phyloP scores from a whole-genome alignment of 208 protist species.

The Leptomonas pyrrhocoris region DNA sequence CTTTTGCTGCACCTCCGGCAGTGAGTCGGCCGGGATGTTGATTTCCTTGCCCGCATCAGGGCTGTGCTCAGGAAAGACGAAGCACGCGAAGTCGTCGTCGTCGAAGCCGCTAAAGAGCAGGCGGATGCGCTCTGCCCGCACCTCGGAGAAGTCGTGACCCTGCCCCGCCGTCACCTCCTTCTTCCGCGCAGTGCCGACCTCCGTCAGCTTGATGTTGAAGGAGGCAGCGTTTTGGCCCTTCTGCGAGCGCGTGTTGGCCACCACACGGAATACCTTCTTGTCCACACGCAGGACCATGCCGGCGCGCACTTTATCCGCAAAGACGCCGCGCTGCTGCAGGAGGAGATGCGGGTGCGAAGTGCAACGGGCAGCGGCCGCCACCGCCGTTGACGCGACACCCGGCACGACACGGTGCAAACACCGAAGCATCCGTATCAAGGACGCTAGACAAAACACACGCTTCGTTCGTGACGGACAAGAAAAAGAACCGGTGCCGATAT shows the following conservation, averaged over 20 bases:
- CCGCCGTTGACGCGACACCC: neutral
- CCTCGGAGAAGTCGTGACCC: slow-evolving; percentile 86
- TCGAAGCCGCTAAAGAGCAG: slow-evolving; percentile 92
- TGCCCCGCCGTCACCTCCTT: slow-evolving; percentile 87
- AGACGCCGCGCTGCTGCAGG: slow-evolving; percentile 56
- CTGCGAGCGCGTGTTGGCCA: slow-evolving; percentile 85
- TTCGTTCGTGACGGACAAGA: no score
- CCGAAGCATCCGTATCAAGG: slow-evolving; percentile 18
- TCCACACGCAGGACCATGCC: slow-evolving; percentile 87
- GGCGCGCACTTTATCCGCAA: slow-evolving; percentile 85
- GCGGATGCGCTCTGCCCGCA: slow-evolving; percentile 76
- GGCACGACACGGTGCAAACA: slow-evolving; percentile 15
- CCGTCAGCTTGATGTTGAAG: slow-evolving; percentile 87
- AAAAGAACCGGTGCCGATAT: no score
- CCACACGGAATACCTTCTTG: slow-evolving; percentile 77
- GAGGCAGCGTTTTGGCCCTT: slow-evolving; percentile 91
- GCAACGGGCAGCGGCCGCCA: neutral
- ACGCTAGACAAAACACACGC: no score
- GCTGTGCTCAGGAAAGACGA: slow-evolving; percentile 88
- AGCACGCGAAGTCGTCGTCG: slow-evolving; percentile 88
- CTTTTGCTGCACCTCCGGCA: slow-evolving; percentile 82
- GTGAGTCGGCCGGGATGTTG: slow-evolving; percentile 71
- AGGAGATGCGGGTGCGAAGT: slow-evolving; percentile 10
- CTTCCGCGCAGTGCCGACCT: slow-evolving; percentile 76
- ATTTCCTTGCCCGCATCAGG: slow-evolving; percentile 80